Evolutionary conservation across 495 filamentous ascomycete genomes (phyloP).

Genomic region (Neurospora intermedia): DNA sequence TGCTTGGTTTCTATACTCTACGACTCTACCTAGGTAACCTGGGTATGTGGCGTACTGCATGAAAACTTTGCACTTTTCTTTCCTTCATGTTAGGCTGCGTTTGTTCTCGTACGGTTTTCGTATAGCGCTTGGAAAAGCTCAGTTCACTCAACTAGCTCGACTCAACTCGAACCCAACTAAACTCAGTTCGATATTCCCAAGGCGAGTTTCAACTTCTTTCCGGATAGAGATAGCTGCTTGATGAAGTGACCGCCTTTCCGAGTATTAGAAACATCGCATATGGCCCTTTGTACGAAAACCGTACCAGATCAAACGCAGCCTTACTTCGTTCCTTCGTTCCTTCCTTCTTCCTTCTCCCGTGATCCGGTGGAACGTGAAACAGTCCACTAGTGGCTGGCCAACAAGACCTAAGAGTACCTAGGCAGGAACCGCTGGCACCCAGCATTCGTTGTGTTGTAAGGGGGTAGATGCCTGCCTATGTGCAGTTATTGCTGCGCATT

Average conservation of each 20-base stretch:
- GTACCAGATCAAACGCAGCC: no score
- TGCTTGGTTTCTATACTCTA: background rate
- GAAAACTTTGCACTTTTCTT: background rate
- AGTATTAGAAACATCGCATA: no score
- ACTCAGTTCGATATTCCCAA: no score
- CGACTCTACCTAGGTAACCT: background rate
- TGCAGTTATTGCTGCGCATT: background rate
- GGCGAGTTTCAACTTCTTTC: no score
- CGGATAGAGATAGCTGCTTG: no score
- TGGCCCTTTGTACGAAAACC: no score
- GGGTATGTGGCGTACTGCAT: background rate
- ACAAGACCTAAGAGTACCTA: background rate
- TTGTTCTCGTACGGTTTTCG: no score
- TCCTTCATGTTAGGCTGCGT: background rate
- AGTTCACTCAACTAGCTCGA: no score
- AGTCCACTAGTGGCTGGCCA: background rate
- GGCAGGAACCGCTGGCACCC: background rate
- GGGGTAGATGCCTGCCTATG: background rate
- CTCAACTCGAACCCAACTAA: no score
- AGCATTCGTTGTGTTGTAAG: background rate
- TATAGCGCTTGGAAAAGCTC: no score
- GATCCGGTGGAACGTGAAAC: background rate
- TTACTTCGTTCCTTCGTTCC: background rate
- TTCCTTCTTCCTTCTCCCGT: background rate
- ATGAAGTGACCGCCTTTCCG: no score